A percentile compares a stretch with the other conserved stretches of the same genome.
Evolutionary conservation across 306 rosid species (phyloP).

Genomic region (Macrotyloma uniflorum): DNA sequence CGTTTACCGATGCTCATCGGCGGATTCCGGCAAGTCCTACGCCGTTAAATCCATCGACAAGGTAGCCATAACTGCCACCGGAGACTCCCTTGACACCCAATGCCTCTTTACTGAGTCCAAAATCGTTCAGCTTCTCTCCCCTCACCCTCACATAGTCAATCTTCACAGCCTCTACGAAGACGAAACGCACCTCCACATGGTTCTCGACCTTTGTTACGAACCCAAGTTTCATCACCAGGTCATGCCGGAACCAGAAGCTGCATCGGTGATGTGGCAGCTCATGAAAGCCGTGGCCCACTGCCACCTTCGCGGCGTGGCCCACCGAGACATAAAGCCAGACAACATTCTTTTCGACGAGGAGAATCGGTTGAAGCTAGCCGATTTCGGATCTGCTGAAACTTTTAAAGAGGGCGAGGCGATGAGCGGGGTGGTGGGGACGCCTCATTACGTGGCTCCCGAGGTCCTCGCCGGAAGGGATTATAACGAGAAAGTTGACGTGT

Average conservation of each 20-base stretch:
- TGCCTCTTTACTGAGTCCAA: slow-evolving; percentile 64
- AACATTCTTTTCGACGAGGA: slow-evolving; percentile 57
- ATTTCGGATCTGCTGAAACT: slow-evolving; percentile 71
- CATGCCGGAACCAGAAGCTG: slow-evolving; percentile 54
- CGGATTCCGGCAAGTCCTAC: slow-evolving; percentile 30
- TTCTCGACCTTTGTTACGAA: slow-evolving; percentile 61
- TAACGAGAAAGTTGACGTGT: slow-evolving; percentile 70
- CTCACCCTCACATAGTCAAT: slow-evolving; percentile 59
- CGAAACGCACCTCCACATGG: slow-evolving; percentile 58
- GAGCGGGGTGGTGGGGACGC: slow-evolving; percentile 74
- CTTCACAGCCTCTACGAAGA: slow-evolving; percentile 62
- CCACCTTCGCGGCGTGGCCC: slow-evolving; percentile 66
- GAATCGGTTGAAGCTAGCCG: slow-evolving; percentile 49
- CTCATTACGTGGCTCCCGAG: slow-evolving; percentile 80
- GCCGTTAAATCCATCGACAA: slow-evolving; percentile 73
- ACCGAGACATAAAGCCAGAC: slow-evolving; percentile 76
- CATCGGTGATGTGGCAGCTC: slow-evolving; percentile 50
- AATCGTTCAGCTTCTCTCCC: slow-evolving; percentile 51
- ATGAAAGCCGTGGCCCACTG: slow-evolving; percentile 64
- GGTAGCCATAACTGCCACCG: slow-evolving; percentile 40
- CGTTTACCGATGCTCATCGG: slow-evolving; percentile 56
- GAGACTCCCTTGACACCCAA: slow-evolving; percentile 62
- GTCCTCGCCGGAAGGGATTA: slow-evolving; percentile 60
- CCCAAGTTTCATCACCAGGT: slow-evolving; percentile 48
- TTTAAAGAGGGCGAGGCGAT: slow-evolving; percentile 49